These are phyloP conservation scores for Paraurostyla sp. DNA, from an alignment of 73 alveolate genomes.

Conservation along the genomic window DNA sequence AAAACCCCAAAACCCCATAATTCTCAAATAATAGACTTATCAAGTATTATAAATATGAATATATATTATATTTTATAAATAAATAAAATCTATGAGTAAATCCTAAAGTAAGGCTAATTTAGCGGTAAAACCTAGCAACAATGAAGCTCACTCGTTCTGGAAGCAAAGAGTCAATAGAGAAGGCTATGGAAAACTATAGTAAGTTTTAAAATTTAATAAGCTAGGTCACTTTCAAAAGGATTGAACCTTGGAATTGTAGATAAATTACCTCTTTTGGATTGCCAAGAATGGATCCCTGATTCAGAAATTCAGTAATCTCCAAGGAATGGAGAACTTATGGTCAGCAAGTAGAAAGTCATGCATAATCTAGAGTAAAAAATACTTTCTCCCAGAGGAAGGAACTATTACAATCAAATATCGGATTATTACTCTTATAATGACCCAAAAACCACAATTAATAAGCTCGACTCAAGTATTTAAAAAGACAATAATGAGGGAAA, in stretches of 20 bases:
- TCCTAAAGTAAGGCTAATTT: too few relatives aligned
- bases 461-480: too few relatives aligned
- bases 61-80: too few relatives aligned
- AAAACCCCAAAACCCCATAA: too few relatives aligned
- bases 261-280: not conserved
- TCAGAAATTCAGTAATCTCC: not conserved
- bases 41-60: too few relatives aligned
- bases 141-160: slow-evolving; percentile 28
- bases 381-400: not conserved
- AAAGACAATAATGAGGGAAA: not conserved
- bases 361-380: not conserved
- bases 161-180: slow-evolving; percentile 2
- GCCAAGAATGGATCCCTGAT: not conserved
- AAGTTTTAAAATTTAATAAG: not conserved
- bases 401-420: not conserved
- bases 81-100: too few relatives aligned
- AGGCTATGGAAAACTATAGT: slow-evolving; percentile 2
- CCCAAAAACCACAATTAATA: too few relatives aligned
- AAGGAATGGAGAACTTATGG: not conserved
- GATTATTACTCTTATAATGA: not conserved
- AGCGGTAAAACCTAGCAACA: not conserved
- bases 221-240: slow-evolving; percentile 11
- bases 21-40: too few relatives aligned
- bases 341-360: not conserved
- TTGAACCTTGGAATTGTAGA: slow-evolving; percentile 23